These are phyloP conservation scores for Crucibulum laeve DNA, from an alignment of 768 basidiomycete genomes.

Conservation along the genomic window DNA sequence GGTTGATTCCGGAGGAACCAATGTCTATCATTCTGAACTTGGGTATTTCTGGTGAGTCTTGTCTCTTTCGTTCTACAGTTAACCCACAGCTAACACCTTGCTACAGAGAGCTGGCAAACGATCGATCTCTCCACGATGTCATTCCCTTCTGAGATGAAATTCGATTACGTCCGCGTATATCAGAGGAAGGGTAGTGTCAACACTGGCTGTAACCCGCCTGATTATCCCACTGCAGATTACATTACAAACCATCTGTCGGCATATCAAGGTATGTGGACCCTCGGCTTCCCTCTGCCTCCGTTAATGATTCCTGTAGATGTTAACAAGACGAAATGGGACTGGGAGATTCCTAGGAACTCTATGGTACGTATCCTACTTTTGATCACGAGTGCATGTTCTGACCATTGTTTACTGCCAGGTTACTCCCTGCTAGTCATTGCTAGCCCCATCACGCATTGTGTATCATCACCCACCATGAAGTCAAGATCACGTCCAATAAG, in stretches of 20 bases:
- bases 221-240: conserved; percentile 64
- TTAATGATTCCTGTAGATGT: too few species aligned
- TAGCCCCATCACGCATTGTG: too few species aligned
- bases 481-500: too few species aligned
- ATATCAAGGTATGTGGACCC: conserved; percentile 56
- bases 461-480: too few species aligned
- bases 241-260: conserved; percentile 51
- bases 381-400: too few species aligned
- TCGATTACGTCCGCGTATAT: conserved; percentile 84
- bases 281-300: too few species aligned
- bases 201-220: conserved; percentile 61
- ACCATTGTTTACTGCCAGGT: too few species aligned
- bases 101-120: conserved; percentile 60
- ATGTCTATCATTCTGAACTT: conserved; percentile 59
- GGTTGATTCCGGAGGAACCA: conserved; percentile 57
- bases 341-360: too few species aligned
- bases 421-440: too few species aligned
- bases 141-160: conserved; percentile 66
- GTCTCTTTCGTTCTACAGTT: background rate
- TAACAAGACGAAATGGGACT: too few species aligned
- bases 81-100: background rate
- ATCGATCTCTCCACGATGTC: conserved; percentile 49
- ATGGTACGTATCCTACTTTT: too few species aligned
- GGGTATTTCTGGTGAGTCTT: conserved; percentile 50
- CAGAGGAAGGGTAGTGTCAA: conserved; percentile 56